Evolutionary conservation across 345 rosid genomes (phyloP).

Genomic region (Salix viminalis): DNA sequence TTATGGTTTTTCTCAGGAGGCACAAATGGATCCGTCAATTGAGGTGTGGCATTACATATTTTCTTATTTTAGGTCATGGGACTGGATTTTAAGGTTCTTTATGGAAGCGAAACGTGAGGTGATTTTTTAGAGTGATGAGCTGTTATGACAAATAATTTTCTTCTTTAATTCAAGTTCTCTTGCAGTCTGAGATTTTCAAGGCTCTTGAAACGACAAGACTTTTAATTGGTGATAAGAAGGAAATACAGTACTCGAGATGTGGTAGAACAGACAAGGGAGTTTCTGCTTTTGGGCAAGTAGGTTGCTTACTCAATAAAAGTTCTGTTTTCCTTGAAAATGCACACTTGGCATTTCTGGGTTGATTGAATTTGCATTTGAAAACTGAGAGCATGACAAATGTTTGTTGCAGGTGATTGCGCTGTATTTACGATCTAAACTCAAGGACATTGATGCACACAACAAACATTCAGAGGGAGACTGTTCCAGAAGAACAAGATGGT

Average conservation of each 20-base stretch:
- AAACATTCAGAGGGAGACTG: constrained; percentile 13
- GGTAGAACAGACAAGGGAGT: constrained; percentile 96
- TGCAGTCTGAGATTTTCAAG: constrained; percentile 84
- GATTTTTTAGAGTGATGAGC: background rate
- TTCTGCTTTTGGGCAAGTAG: constrained; percentile 91
- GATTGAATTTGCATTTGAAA: background rate
- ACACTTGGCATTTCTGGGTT: background rate
- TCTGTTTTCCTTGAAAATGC: background rate
- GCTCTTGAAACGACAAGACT: constrained; percentile 82
- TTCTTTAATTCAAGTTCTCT: constrained; percentile 13
- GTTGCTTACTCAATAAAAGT: background rate
- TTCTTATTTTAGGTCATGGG: background rate
- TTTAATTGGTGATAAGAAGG: constrained; percentile 70
- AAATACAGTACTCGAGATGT: constrained; percentile 75
- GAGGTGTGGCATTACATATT: constrained; percentile 50
- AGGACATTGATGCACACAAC: constrained; percentile 27
- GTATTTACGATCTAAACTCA: constrained; percentile 66
- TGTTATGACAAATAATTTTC: constrained; percentile 3
- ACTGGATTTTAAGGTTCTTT: background rate
- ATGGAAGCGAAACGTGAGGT: background rate
- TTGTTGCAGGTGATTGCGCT: constrained; percentile 77
- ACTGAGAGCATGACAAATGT: constrained; percentile 12
- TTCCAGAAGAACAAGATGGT: constrained; percentile 37
- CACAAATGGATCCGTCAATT: constrained; percentile 84
- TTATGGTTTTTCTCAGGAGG: constrained; percentile 87